Conservation (phyloP, 805 yeast genomes). For the Danielia reshetovae region DNA sequence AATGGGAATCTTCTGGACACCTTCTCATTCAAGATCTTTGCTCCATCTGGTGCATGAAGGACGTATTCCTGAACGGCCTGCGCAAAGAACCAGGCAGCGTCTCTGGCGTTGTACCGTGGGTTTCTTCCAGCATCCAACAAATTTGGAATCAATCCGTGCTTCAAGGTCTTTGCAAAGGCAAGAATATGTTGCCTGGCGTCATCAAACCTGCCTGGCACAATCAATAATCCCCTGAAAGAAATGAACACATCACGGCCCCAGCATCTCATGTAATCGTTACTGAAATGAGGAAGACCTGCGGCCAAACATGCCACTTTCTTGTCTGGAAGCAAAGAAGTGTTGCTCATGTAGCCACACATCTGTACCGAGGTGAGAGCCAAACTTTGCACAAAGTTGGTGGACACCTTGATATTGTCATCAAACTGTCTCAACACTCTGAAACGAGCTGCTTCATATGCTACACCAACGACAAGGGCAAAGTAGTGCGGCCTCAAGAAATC, state of each 20-base stretch:
- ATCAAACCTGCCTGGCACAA: constrained; percentile 72
- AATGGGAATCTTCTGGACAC: constrained; percentile 84
- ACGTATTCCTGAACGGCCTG: constrained; percentile 88
- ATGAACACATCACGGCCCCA: constrained; percentile 98
- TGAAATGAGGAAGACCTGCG: constrained; percentile 95
- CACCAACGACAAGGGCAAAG: constrained; percentile 77
- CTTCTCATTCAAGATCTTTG: constrained; percentile 58
- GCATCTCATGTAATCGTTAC: constrained; percentile 88
- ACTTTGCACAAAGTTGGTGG: constrained; percentile 73
- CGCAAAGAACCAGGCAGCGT: constrained; percentile 93
- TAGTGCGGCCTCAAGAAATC: constrained; percentile 81
- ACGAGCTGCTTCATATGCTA: constrained; percentile 80
- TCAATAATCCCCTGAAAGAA: constrained; percentile 73
- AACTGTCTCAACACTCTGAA: constrained; percentile 59
- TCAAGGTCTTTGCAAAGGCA: constrained; percentile 84
- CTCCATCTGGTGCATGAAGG: constrained; percentile 63
- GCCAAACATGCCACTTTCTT: constrained; percentile 72
- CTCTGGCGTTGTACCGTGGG: constrained; percentile 94
- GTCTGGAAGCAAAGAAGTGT: constrained; percentile 71
- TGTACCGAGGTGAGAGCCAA: constrained; percentile 81
- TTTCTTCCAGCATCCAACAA: constrained; percentile 87
- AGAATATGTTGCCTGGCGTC: constrained; percentile 80
- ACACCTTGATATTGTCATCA: constrained; percentile 47
- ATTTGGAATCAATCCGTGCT: constrained; percentile 94
- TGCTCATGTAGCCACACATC: constrained; percentile 71